Base-by-base conservation (phyloP, 2,329 filamentous ascomycete species). In the Trichoderma sp. region DNA sequence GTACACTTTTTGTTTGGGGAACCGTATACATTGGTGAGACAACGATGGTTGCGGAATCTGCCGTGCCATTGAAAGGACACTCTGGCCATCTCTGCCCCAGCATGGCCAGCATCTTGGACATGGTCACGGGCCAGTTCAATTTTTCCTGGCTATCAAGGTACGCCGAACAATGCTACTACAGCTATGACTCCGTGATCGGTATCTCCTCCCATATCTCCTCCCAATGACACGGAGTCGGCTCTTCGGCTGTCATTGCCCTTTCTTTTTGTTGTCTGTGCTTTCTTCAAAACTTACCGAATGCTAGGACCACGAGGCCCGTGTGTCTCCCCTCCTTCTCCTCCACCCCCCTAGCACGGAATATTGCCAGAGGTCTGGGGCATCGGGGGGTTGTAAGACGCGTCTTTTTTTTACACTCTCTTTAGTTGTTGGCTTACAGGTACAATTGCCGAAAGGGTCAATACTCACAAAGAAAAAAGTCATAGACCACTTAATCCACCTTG, bases 231-330 rank as follows among this genome's bases (percentile, higher is more conserved):
- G 39, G 67, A 34, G 12, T 50, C 57, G 58, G 67, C 67, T 62
- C 67, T 53, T 39, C 39, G 57, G 43, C 43, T 61, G 23, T 36
- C 30, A n/a, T 11, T 50, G 55, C 43, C 34, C 26, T 26, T n/a
- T 34, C 6, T 30, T 32, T 32, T 20, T 32, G 57, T 32, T 61
- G 67, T 69, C 66, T 53, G 55, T 69, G 67, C 67, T 62, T 62
- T 28, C 43, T 43, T 34, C 28, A 34, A 50, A 26, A 69, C 20
- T 36, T 69, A 69, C 67, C 67, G 67, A 69, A 69, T 69, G 67
- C 67, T 69, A 62, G 57, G 67, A 47, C 67, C 57, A 69, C 15
- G 39, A 53, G 67, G 67, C 28, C 67, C 67, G 67, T 69, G 67
- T 67, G 64, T 43, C 39, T 50, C 65, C 67, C 64, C 26, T 26